Evolutionary conservation across 1,284 basidiomycete genomes (phyloP).

Genomic region (Phylloboletellus chloephorus): DNA sequence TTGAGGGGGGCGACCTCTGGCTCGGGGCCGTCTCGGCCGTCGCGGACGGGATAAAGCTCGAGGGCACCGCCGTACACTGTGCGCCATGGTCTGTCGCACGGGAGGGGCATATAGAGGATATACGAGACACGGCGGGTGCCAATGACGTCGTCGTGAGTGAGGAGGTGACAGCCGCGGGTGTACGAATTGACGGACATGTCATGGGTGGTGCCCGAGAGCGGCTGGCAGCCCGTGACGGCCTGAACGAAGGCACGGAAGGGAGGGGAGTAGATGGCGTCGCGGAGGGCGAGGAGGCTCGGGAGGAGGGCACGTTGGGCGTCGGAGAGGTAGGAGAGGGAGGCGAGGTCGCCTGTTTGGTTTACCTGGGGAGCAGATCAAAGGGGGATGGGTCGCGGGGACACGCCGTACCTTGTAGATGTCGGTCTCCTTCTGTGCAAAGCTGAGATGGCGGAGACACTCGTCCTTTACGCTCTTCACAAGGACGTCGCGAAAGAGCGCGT

Average conservation of each 20-base stretch:
- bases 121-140: constrained; percentile 93
- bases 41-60: constrained; percentile 81
- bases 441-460: constrained; percentile 80
- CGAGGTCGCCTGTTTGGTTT: constrained; percentile 95
- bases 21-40: constrained; percentile 49
- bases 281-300: constrained; percentile 74
- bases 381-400: constrained; percentile 1
- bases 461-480: constrained; percentile 74
- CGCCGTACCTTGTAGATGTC: constrained; percentile 91
- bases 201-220: constrained; percentile 87
- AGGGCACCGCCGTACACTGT: constrained; percentile 90
- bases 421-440: constrained; percentile 95
- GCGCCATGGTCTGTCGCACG: constrained; percentile 61
- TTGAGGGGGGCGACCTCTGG: constrained; percentile 59
- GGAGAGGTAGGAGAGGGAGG: constrained; percentile 83
- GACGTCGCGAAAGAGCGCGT: constrained; percentile 81
- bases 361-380: constrained; percentile 48
- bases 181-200: constrained; percentile 97
- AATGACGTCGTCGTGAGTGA: constrained; percentile 98
- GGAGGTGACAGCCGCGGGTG: constrained; percentile 85
- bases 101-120: constrained; percentile 95
- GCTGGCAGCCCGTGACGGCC: constrained; percentile 88
- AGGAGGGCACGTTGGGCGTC: constrained; percentile 73
- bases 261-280: constrained; percentile 88
- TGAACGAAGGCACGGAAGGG: constrained; percentile 84